Evolutionary conservation across 2,329 filamentous ascomycete genomes (phyloP).

Genomic region (Cercospora nicotianae): DNA sequence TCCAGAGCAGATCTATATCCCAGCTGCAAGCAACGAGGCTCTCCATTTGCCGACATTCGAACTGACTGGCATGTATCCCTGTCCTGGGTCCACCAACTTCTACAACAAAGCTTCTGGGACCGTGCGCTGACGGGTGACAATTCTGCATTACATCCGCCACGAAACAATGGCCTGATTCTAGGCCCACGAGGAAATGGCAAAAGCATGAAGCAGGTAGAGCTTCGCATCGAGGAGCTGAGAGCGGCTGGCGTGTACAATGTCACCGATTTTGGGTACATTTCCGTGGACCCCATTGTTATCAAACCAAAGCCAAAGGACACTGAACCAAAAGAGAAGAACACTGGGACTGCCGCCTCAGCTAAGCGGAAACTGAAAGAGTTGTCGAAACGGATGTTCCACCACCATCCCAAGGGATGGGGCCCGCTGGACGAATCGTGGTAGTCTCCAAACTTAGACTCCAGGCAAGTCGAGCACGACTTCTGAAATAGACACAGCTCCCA

Average conservation of each 20-base stretch:
- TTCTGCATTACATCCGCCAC: neutral
- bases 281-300: neutral
- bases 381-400: neutral
- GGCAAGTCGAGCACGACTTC: neutral
- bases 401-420: neutral
- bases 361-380: neutral
- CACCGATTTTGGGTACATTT: neutral
- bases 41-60: neutral
- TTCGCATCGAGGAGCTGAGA: neutral
- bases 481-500: neutral
- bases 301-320: neutral
- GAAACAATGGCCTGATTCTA: neutral
- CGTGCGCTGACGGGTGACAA: neutral
- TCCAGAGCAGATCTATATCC: neutral
- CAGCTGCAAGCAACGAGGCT: neutral
- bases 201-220: neutral
- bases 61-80: neutral
- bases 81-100: neutral
- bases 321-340: neutral
- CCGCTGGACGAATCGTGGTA: neutral
- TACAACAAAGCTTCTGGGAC: slow-evolving; percentile 2
- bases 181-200: neutral
- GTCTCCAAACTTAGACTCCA: neutral
- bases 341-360: neutral
- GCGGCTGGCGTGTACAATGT: neutral